Evolutionary conservation across 2,329 filamentous ascomycete genomes (phyloP).

Genomic region (Calonectria multiphialidica): DNA sequence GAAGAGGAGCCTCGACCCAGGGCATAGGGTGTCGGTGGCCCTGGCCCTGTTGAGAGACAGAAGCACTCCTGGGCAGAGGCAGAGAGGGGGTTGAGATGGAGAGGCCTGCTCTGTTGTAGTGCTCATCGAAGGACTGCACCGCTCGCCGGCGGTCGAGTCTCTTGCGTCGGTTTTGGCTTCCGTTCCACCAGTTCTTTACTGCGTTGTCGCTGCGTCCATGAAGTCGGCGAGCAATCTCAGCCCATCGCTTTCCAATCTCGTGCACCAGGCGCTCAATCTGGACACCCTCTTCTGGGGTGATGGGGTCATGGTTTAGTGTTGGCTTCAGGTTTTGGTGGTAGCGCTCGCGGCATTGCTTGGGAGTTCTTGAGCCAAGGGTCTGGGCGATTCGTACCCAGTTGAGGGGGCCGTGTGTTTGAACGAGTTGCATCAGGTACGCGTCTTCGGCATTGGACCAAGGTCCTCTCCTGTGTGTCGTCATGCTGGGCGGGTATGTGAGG

Average conservation of each 20-base stretch:
- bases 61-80: constrained; percentile 27
- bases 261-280: constrained; percentile 83
- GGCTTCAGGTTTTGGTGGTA: constrained; percentile 95
- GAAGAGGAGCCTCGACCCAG: constrained; percentile 49
- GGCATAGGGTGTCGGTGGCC: constrained; percentile 36
- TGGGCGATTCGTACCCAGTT: constrained; percentile 93
- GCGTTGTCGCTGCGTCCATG: constrained; percentile 92
- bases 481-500: constrained; percentile 14
- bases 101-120: constrained; percentile 45
- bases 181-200: constrained; percentile 99
- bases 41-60: constrained; percentile 31
- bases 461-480: constrained; percentile 65
- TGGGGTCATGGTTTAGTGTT: constrained; percentile 78
- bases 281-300: constrained; percentile 76
- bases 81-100: constrained; percentile 40
- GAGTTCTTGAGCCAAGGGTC: constrained; percentile 80
- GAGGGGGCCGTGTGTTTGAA: constrained; percentile 77
- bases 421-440: constrained; percentile 75
- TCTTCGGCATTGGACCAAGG: constrained; percentile 89
- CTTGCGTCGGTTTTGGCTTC: constrained; percentile 85
- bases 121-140: constrained; percentile 36
- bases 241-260: constrained; percentile 89
- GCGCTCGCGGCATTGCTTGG: constrained; percentile 95
- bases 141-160: constrained; percentile 59
- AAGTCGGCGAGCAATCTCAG: constrained; percentile 87